Conservation (phyloP, 352 stramenopile species). For the Thalassiosira exigua region DNA sequence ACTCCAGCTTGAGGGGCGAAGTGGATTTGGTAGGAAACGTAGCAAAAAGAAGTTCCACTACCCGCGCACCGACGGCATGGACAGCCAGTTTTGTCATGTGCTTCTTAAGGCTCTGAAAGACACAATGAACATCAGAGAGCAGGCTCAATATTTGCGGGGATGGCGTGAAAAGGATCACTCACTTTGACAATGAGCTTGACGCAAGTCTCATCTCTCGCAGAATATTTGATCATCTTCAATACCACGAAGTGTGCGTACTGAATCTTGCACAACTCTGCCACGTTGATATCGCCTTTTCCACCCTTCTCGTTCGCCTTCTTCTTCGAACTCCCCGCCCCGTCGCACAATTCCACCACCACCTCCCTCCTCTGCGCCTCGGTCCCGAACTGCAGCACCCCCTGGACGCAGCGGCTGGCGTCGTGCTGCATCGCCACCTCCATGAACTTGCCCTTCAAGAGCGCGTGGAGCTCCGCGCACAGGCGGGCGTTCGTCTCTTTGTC, state of each 20-base stretch:
- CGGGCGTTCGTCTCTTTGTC: constrained; percentile 85
- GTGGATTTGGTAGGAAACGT: constrained; percentile 87
- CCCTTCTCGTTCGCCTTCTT: constrained; percentile 31
- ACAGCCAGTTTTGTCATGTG: constrained; percentile 92
- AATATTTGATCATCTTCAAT: constrained; percentile 97
- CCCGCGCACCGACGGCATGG: constrained; percentile 93
- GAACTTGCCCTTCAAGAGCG: constrained; percentile 92
- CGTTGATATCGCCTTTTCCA: constrained; percentile 45
- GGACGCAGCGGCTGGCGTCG: constrained; percentile 94
- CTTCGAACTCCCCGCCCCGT: not conserved
- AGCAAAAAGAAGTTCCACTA: constrained; percentile 89
- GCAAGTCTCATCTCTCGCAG: constrained; percentile 85
- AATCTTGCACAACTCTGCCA: constrained; percentile 94
- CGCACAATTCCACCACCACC: constrained; percentile 89
- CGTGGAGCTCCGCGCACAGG: constrained; percentile 88
- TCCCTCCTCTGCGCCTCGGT: constrained; percentile 88
- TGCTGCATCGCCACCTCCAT: constrained; percentile 95
- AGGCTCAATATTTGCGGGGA: not conserved
- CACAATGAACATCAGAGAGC: not conserved
- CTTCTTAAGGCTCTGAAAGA: constrained; percentile 89
- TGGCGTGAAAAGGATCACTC: constrained; percentile 35
- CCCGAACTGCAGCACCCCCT: constrained; percentile 94
- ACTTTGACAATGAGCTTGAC: constrained; percentile 78
- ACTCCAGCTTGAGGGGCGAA: constrained; percentile 85
- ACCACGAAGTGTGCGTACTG: constrained; percentile 96